Percentiles rank a stretch among this genome's conserved stretches.
Conservation (phyloP, 2,329 filamentous ascomycete species). For the Cladophialophora psammophila region DNA sequence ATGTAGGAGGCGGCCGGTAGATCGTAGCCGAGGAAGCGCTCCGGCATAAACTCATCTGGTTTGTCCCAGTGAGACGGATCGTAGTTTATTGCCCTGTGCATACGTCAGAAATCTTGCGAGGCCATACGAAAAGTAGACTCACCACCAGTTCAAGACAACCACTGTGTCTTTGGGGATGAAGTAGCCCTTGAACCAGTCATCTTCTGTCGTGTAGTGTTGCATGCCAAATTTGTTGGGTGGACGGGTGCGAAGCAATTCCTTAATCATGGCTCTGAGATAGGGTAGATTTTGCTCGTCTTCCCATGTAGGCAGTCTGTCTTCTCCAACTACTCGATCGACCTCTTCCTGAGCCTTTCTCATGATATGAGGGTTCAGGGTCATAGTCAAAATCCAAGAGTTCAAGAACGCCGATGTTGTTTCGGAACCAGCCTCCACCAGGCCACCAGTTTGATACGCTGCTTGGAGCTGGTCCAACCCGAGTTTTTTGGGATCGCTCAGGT, state of each 20-base stretch:
- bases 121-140: constrained; percentile 41
- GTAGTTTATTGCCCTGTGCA: constrained; percentile 38
- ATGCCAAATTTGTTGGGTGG: constrained; percentile 55
- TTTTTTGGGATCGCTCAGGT: constrained; percentile 31
- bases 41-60: constrained; percentile 33
- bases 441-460: constrained; percentile 34
- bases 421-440: constrained; percentile 40
- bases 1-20: constrained; percentile 48
- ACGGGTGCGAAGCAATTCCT: constrained; percentile 45
- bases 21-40: constrained; percentile 33
- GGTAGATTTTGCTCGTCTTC: constrained; percentile 59
- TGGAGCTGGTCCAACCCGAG: constrained; percentile 30
- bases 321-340: constrained; percentile 60
- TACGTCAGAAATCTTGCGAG: constrained; percentile 2
- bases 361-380: constrained; percentile 54
- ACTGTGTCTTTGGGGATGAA: constrained; percentile 40
- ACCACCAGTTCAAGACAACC: constrained; percentile 54
- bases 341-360: constrained; percentile 56
- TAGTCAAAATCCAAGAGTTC: constrained; percentile 35
- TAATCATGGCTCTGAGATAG: constrained; percentile 57
- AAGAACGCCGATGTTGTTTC: constrained; percentile 40
- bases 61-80: constrained; percentile 36
- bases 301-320: constrained; percentile 56
- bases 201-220: constrained; percentile 38
- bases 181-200: constrained; percentile 38